Percentiles rank a stretch among this genome's conserved stretches.
phyloP scores from a whole-genome alignment of 2,329 filamentous ascomycete species.

The Aspergillus awamori region DNA sequence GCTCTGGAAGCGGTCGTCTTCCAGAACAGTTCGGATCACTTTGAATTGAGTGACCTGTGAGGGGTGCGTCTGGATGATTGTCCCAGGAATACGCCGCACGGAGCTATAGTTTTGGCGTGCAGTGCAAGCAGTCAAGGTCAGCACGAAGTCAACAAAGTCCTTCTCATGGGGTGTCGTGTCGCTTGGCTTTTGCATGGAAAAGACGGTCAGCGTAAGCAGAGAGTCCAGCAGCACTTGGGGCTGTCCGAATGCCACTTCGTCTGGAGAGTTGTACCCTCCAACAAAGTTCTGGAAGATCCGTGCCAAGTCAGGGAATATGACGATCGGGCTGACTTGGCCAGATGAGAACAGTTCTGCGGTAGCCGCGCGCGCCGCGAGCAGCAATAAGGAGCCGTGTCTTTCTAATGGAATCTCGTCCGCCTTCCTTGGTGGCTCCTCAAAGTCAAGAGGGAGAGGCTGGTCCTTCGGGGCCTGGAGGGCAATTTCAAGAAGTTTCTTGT shows the following conservation, averaged over 20 bases:
- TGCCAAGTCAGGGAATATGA: slow-evolving; percentile 58
- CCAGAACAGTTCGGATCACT: slow-evolving; percentile 58
- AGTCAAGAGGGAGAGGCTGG: slow-evolving; percentile 49
- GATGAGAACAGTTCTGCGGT: slow-evolving; percentile 53
- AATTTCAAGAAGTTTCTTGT: slow-evolving; percentile 51
- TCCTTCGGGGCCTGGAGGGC: slow-evolving; percentile 44
- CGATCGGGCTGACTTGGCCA: slow-evolving; percentile 42
- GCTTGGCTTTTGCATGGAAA: slow-evolving; percentile 51
- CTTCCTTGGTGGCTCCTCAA: slow-evolving; percentile 58
- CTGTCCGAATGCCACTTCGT: slow-evolving; percentile 46
- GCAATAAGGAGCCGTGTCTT: slow-evolving; percentile 56
- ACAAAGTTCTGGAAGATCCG: slow-evolving; percentile 56
- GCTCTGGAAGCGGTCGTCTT: slow-evolving; percentile 57
- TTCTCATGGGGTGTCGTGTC: slow-evolving; percentile 53
- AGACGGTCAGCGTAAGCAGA: slow-evolving; percentile 55
- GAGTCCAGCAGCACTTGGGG: slow-evolving; percentile 59
- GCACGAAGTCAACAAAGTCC: slow-evolving; percentile 56
- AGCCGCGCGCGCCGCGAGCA: slow-evolving; percentile 57
- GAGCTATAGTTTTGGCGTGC: slow-evolving; percentile 40
- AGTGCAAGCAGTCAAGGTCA: slow-evolving; percentile 47
- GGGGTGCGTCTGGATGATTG: slow-evolving; percentile 55
- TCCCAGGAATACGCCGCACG: slow-evolving; percentile 40
- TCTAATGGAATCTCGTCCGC: slow-evolving; percentile 60
- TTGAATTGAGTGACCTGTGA: slow-evolving; percentile 55
- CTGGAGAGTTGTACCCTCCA: slow-evolving; percentile 43